Conservation (phyloP, 2,329 filamentous ascomycete genomes). For the Mollisiaceae sp. region DNA sequence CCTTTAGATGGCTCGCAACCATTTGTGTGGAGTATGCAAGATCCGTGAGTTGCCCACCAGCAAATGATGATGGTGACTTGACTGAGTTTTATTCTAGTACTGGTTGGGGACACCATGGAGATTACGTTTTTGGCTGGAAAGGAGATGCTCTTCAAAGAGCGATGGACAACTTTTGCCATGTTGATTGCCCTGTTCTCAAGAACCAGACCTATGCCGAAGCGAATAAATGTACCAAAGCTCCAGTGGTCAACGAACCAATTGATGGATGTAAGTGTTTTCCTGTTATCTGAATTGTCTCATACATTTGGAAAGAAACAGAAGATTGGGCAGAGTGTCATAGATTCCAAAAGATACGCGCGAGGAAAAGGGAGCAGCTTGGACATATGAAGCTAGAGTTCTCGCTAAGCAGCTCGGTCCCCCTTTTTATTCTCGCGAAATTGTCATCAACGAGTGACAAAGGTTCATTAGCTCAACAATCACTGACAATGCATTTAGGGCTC, state of each 20-base stretch:
- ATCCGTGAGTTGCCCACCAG: slow-evolving; percentile 6
- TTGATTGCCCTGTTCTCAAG: slow-evolving; percentile 52
- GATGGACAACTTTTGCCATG: slow-evolving; percentile 50
- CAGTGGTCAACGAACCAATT: slow-evolving; percentile 54
- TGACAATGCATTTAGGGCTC: too few species aligned
- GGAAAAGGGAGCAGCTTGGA: too few species aligned
- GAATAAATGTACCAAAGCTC: slow-evolving; percentile 52
- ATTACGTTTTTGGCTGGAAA: slow-evolving; percentile 65
- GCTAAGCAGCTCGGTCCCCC: too few species aligned
- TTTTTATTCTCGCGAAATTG: too few species aligned
- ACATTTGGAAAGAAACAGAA: background rate
- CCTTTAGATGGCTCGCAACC: slow-evolving; percentile 15
- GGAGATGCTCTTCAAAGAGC: slow-evolving; percentile 53
- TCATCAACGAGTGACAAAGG: too few species aligned
- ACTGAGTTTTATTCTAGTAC: slow-evolving; percentile 44
- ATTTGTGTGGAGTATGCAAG: slow-evolving; percentile 21
- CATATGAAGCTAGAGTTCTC: too few species aligned
- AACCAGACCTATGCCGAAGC: slow-evolving; percentile 51
- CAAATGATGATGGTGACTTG: background rate
- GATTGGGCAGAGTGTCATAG: too few species aligned
- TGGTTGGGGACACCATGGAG: slow-evolving; percentile 60
- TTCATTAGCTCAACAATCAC: too few species aligned
- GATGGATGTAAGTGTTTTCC: slow-evolving; percentile 50
- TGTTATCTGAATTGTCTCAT: background rate
- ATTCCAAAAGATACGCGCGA: too few species aligned